Evolutionary conservation across 108 stramenopile species (phyloP), one percentile per base, ranked within the genome.

Genomic region (Cyclotella kingstonii): DNA sequence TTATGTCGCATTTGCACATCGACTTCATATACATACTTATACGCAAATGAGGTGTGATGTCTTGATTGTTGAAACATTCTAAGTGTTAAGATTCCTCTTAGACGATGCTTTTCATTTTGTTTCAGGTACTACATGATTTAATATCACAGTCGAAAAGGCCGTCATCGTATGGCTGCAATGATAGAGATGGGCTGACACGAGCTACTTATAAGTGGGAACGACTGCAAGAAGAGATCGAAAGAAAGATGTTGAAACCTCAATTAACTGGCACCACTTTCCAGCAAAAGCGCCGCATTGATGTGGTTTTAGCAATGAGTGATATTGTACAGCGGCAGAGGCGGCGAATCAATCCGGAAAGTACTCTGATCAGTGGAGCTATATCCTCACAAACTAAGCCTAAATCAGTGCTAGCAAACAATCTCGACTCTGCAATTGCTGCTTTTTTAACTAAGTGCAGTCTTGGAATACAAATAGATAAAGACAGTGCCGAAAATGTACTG

Each of bases 11-110:
- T 83, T 14, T 89, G 91, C 53, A 84, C 88, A n/a, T 80, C 87
- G 18, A 88, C 88, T 36, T 75, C 82, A 2, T 93, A 85, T 66
- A 93, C 91, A 1, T 90, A 87, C 53, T 57, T 89, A 48, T 93
- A 90, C 48, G 80, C 86, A 7, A 58, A 82, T 44, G 88, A 88
- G 55, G 81, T 90, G 38, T 26, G 43, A 9, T 44, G 11, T 36
- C 9, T 36, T 9, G 36, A 5, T 44, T 5, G n/a, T 44, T 44
- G 5, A 4, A 5, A 18, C 11, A 12, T 44, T 18, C 11, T 44
- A 46, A 60, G 31, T 45, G 21, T 50, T 28, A 21, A 14, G 7
- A 7, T 12, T 28, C 19, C 27, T 5, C 2, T 1, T 60, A 15
- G 15, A 0, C 17, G 19, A 34, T 25, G 1, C 28, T 45, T 21